These are phyloP conservation scores for Pyrenochaeta sp. DNA, from an alignment of 2,329 filamentous ascomycete genomes.

Conservation along the genomic window DNA sequence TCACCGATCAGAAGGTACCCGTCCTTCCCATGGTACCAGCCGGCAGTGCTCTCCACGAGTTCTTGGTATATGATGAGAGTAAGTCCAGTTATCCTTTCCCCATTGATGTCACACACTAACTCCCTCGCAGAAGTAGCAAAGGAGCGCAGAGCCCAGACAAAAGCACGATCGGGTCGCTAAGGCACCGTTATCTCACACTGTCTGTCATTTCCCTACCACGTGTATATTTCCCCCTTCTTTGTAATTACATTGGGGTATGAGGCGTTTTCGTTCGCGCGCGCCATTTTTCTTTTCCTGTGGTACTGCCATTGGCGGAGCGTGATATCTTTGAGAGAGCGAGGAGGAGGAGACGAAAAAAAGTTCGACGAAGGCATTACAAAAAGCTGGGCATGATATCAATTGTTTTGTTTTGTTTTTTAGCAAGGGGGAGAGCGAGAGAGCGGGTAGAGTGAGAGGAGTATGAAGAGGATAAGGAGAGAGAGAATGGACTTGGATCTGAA, in stretches of 20 bases:
- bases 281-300: not conserved
- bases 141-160: slow-evolving; percentile 41
- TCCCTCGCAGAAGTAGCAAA: slow-evolving; percentile 24
- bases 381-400: too few species aligned
- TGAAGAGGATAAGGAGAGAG: too few species aligned
- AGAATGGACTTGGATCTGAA: too few species aligned
- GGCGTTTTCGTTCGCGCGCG: slow-evolving; percentile 19
- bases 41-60: slow-evolving; percentile 88
- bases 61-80: slow-evolving; percentile 86
- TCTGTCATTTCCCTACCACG: slow-evolving; percentile 11
- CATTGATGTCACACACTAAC: slow-evolving; percentile 10
- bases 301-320: too few species aligned
- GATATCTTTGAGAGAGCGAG: too few species aligned
- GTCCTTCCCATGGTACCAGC: slow-evolving; percentile 98
- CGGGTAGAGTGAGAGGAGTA: too few species aligned
- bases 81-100: slow-evolving; percentile 47
- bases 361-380: too few species aligned
- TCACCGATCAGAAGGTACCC: slow-evolving; percentile 88
- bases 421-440: too few species aligned
- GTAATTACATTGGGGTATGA: slow-evolving; percentile 27
- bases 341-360: too few species aligned
- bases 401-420: too few species aligned
- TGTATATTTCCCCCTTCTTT: slow-evolving; percentile 16
- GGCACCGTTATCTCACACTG: not conserved
- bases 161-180: slow-evolving; percentile 37